Evolutionary conservation across 176 grass and related monocot species (phyloP).

Genomic region (Avena sativa): DNA sequence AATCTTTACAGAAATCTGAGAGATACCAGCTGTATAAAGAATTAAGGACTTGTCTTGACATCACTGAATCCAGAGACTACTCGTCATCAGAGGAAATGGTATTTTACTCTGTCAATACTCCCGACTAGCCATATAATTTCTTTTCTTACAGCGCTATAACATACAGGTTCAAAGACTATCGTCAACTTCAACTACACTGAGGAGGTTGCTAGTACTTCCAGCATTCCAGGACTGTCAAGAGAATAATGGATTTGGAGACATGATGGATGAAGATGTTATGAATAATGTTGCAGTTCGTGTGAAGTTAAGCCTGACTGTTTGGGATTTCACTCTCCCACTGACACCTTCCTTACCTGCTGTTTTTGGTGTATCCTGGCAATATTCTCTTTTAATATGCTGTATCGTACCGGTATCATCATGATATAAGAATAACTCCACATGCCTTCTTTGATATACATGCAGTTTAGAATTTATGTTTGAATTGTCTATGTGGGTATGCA

Average conservation of each 20-base stretch:
- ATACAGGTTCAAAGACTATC: conserved; percentile 68
- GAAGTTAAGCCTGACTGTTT: conserved; percentile 87
- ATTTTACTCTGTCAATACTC: conserved; percentile 47
- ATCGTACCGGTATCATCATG: conserved; percentile 19
- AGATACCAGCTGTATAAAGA: conserved; percentile 74
- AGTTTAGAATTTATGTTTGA: conserved; percentile 26
- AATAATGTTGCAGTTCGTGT: conserved; percentile 82
- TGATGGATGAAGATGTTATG: conserved; percentile 95
- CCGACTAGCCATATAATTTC: conserved; percentile 24
- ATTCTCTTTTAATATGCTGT: conserved; percentile 39
- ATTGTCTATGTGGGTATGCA: conserved; percentile 35
- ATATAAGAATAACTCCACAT: conserved; percentile 27
- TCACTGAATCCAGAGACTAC: conserved; percentile 66
- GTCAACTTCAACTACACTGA: conserved; percentile 67
- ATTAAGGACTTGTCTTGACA: conserved; percentile 72
- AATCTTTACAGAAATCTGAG: conserved; percentile 70
- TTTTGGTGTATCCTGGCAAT: conserved; percentile 92
- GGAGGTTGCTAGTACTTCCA: conserved; percentile 65
- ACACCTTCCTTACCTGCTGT: conserved; percentile 98
- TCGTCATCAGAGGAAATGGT: conserved; percentile 87
- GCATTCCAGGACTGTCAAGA: conserved; percentile 71
- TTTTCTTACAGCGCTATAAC: conserved; percentile 48
- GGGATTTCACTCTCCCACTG: conserved; percentile 95
- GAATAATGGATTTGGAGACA: conserved; percentile 70
- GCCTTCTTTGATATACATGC: neutral